Conservation (phyloP, 169 alveolate genomes). For the Plasmodium vivax region DNA sequence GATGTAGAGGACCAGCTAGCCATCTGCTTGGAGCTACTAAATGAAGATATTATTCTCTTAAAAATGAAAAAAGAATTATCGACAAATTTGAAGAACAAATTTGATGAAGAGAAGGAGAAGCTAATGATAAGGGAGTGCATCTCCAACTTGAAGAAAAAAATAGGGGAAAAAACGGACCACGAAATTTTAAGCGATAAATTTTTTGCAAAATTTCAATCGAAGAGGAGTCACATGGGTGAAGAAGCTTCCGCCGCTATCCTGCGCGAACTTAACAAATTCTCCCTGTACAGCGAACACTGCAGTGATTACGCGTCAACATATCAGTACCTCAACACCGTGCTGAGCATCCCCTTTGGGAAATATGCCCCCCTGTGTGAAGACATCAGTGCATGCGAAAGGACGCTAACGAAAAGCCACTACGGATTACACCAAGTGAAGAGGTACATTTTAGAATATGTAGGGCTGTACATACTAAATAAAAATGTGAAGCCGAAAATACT, state of each 20-base stretch:
- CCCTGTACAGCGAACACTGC: conserved; percentile 31
- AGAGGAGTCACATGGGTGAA: neutral
- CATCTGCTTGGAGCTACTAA: conserved; percentile 73
- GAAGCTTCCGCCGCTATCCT: neutral
- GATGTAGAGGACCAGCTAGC: conserved; percentile 74
- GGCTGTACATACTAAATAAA: conserved; percentile 85
- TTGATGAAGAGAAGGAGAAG: conserved; percentile 79
- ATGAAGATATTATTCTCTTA: conserved; percentile 80
- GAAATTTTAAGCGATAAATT: conserved; percentile 73
- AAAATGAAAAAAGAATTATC: conserved; percentile 80
- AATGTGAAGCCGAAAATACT: conserved; percentile 91
- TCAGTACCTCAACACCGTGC: conserved; percentile 45
- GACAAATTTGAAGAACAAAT: conserved; percentile 72
- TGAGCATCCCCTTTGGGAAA: conserved; percentile 43
- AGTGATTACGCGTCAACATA: conserved; percentile 61
- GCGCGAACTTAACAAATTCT: conserved; percentile 33
- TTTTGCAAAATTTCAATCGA: conserved; percentile 50
- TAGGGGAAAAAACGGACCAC: conserved; percentile 78
- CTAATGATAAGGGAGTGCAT: conserved; percentile 77
- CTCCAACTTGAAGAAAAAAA: conserved; percentile 64
- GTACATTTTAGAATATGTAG: conserved; percentile 94
- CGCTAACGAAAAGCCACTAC: conserved; percentile 91
- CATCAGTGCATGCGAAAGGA: conserved; percentile 43
- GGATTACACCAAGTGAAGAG: conserved; percentile 94
- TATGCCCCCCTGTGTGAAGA: conserved; percentile 25